phyloP scores from a whole-genome alignment of 2,329 filamentous ascomycete species.

The Zymoseptoria ardabiliae region DNA sequence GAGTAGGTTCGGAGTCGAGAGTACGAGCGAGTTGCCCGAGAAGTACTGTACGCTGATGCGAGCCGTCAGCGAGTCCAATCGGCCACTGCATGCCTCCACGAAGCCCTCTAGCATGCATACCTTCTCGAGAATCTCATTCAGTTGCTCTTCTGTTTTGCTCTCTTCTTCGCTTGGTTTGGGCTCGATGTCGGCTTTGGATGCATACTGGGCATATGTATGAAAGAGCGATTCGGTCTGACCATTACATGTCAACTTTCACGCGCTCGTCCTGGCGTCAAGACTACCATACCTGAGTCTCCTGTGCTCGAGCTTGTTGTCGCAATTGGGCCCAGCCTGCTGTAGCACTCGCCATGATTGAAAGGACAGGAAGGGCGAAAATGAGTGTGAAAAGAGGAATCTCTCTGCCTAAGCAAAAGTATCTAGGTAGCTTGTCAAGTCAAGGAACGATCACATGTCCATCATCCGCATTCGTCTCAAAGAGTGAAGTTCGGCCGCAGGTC shows the following conservation, averaged over 20 bases:
- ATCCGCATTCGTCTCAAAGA: neutral
- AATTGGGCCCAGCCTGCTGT: constrained; percentile 73
- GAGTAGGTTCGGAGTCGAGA: constrained; percentile 86
- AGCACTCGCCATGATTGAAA: constrained; percentile 40
- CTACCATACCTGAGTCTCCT: constrained; percentile 73
- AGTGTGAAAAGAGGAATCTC: neutral
- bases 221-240: constrained; percentile 73
- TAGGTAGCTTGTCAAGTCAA: neutral
- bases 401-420: neutral
- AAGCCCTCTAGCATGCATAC: constrained; percentile 38
- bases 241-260: constrained; percentile 12
- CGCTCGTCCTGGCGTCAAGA: constrained; percentile 1
- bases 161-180: constrained; percentile 82
- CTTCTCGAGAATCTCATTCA: constrained; percentile 79
- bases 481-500: neutral
- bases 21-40: constrained; percentile 78
- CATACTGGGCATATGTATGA: constrained; percentile 85
- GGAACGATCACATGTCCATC: neutral
- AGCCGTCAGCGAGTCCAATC: constrained; percentile 1
- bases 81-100: neutral
- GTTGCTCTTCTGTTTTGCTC: constrained; percentile 65
- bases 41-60: constrained; percentile 64
- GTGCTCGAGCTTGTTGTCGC: constrained; percentile 78
- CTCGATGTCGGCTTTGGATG: constrained; percentile 69
- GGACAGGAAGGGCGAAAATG: neutral